Evolutionary conservation across 2,329 filamentous ascomycete species (phyloP).

Genomic region (Colletotrichum sp.): DNA sequence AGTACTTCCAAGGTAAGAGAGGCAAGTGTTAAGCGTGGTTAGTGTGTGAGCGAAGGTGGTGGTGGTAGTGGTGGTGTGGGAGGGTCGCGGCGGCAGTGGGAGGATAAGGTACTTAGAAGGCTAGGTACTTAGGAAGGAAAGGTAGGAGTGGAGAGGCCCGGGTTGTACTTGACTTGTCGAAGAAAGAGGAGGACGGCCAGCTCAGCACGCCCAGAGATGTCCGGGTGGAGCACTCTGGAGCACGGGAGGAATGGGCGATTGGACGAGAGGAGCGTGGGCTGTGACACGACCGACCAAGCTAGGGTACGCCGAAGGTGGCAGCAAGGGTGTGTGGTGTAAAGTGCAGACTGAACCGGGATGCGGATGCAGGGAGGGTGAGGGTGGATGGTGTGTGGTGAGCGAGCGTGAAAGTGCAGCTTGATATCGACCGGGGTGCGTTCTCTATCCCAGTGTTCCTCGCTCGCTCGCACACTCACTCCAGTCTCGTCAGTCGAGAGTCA

Average conservation of each 20-base stretch:
- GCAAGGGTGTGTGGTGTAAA: conserved; percentile 18
- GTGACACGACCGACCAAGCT: conserved; percentile 29
- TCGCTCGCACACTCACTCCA: background rate
- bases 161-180: conserved; percentile 9
- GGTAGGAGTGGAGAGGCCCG: conserved; percentile 12
- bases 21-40: background rate
- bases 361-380: conserved; percentile 15
- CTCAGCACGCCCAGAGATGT: conserved; percentile 22
- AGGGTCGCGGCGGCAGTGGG: conserved; percentile 11
- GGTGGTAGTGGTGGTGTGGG: background rate
- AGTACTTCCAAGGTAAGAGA: background rate
- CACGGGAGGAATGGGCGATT: conserved; percentile 31
- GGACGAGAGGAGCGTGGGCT: conserved; percentile 33
- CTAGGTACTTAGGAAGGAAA: background rate
- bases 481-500: background rate
- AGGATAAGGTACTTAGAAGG: conserved; percentile 4
- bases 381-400: conserved; percentile 4
- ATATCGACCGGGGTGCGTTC: conserved; percentile 12
- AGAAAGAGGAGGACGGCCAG: conserved; percentile 19
- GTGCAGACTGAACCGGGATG: background rate
- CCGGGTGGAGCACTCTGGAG: conserved; percentile 20
- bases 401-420: background rate
- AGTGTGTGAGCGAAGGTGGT: background rate
- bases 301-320: conserved; percentile 21
- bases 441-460: background rate